Evolutionary conservation across 352 stramenopile genomes (phyloP).

Genomic region (Globisporangium orthogonon): DNA sequence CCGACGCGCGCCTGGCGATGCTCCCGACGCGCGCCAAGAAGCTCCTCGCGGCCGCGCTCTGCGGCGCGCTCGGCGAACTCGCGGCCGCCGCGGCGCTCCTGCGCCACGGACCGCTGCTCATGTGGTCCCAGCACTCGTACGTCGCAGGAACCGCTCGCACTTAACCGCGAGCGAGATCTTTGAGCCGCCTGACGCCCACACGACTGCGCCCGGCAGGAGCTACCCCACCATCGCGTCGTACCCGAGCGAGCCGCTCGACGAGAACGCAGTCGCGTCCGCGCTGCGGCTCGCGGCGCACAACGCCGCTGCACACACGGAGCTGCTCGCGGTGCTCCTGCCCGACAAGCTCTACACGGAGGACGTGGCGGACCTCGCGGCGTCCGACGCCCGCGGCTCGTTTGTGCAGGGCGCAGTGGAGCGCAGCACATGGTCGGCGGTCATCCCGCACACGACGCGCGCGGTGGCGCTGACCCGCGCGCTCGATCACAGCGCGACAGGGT

Average conservation of each 20-base stretch:
- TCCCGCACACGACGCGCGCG: conserved; percentile 62
- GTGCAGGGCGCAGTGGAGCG: conserved; percentile 37
- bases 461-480: conserved; percentile 25
- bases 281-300: conserved; percentile 12
- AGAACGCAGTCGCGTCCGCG: conserved; percentile 24
- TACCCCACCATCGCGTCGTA: conserved; percentile 42
- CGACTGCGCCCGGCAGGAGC: conserved; percentile 19
- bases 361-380: conserved; percentile 28
- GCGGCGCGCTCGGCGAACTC: conserved; percentile 18
- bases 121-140: conserved; percentile 65
- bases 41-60: conserved; percentile 12
- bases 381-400: conserved; percentile 21
- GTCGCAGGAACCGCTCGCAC: conserved; percentile 13
- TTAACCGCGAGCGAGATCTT: not conserved
- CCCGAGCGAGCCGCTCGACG: conserved; percentile 36
- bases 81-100: conserved; percentile 21
- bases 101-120: conserved; percentile 47
- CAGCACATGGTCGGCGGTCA: conserved; percentile 54
- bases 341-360: conserved; percentile 35
- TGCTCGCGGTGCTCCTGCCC: conserved; percentile 55
- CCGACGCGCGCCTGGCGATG: no score
- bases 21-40: conserved; percentile 2
- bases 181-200: not conserved
- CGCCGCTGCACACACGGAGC: conserved; percentile 18
- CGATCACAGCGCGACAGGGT: not conserved